phyloP scores from a whole-genome alignment of 495 filamentous ascomycete genomes.

The Chaetomium fimeti region DNA sequence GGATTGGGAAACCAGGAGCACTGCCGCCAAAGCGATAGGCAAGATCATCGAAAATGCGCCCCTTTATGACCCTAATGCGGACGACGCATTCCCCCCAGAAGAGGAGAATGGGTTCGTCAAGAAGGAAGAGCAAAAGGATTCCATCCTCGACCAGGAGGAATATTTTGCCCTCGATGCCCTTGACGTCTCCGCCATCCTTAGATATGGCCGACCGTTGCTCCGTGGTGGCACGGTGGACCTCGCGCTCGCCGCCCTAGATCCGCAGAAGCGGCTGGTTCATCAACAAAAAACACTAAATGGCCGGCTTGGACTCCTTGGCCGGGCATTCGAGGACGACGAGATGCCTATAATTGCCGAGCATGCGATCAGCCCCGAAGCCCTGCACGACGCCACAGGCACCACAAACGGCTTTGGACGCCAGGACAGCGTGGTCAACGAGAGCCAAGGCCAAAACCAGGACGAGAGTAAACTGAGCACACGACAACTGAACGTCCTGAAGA shows the following conservation, averaged over 20 bases:
- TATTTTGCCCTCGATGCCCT: constrained; percentile 70
- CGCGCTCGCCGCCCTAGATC: constrained; percentile 75
- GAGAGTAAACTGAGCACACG: constrained; percentile 79
- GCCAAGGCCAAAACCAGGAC: constrained; percentile 50
- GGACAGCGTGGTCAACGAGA: constrained; percentile 34
- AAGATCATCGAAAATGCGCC: constrained; percentile 89
- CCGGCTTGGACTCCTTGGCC: constrained; percentile 74
- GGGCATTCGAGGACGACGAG: constrained; percentile 82
- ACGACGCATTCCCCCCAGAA: constrained; percentile 37
- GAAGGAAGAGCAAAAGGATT: constrained; percentile 48
- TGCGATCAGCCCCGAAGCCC: constrained; percentile 41
- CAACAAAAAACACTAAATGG: constrained; percentile 84
- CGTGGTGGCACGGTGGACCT: constrained; percentile 83
- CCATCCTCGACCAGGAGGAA: constrained; percentile 47
- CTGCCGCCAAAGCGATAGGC: constrained; percentile 87
- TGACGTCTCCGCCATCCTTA: constrained; percentile 75
- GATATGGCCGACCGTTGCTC: constrained; percentile 75
- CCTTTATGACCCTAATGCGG: constrained; percentile 81
- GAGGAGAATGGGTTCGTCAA: constrained; percentile 44
- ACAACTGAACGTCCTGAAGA: constrained; percentile 89
- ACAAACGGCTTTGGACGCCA: constrained; percentile 46
- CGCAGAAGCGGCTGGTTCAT: constrained; percentile 72
- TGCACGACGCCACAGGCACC: constrained; percentile 37
- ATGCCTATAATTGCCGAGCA: constrained; percentile 50
- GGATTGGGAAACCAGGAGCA: constrained; percentile 91